Conservation (phyloP, 345 rosid genomes). For the Passiflora organensis region DNA sequence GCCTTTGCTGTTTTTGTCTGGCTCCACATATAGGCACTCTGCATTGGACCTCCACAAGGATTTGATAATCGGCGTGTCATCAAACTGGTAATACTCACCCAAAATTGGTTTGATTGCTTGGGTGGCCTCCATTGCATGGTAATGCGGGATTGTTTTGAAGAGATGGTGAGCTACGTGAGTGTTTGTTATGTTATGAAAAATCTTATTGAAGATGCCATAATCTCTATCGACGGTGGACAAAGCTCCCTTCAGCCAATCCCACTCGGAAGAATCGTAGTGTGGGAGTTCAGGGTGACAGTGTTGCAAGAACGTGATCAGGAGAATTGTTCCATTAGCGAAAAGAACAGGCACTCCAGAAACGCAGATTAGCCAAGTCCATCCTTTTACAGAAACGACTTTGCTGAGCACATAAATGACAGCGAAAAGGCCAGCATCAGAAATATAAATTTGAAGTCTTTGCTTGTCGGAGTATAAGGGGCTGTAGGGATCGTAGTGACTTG, state of each 20-base stretch:
- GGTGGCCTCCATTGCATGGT: too few species aligned
- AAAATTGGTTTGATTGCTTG: too few species aligned
- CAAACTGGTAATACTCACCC: too few species aligned
- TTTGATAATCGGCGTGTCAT: too few species aligned
- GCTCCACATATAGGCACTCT: too few species aligned
- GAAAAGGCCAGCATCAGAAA: slow-evolving; percentile 7
- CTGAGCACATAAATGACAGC: background rate
- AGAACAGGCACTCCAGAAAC: slow-evolving; percentile 11
- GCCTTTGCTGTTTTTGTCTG: too few species aligned
- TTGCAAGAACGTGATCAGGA: slow-evolving; percentile 10
- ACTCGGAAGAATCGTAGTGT: slow-evolving; percentile 14
- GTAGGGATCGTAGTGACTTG: slow-evolving; percentile 42
- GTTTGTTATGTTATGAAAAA: too few species aligned
- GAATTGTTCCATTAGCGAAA: slow-evolving; percentile 10
- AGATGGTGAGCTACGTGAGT: too few species aligned
- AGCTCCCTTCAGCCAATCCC: slow-evolving; percentile 23
- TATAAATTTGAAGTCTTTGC: slow-evolving; percentile 11
- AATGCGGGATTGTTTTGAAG: too few species aligned
- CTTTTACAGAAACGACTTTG: background rate
- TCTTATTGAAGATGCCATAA: slow-evolving; percentile 6
- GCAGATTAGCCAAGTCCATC: slow-evolving; percentile 2
- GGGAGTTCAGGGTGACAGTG: slow-evolving; percentile 19
- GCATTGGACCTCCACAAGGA: too few species aligned
- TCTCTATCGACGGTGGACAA: slow-evolving; percentile 18
- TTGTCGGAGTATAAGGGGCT: slow-evolving; percentile 12